Conservation (phyloP, 1,284 basidiomycete species). For the Marasmius fiardii region DNA sequence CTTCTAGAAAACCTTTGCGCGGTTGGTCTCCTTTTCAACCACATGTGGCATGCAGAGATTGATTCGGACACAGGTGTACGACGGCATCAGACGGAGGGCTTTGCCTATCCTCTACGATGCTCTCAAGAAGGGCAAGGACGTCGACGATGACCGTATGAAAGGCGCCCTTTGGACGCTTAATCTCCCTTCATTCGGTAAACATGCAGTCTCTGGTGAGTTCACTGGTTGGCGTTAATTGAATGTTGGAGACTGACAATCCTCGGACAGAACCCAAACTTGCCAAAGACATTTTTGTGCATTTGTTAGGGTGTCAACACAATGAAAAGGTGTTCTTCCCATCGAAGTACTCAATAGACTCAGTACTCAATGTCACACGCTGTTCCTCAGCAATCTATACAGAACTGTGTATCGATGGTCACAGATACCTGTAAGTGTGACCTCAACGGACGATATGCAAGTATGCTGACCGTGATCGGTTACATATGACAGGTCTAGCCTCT, state of each 20-base stretch:
- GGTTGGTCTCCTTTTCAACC: slow-evolving; percentile 31
- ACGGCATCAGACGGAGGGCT: slow-evolving; percentile 69
- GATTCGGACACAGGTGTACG: slow-evolving; percentile 52
- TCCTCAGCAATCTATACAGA: slow-evolving; percentile 63
- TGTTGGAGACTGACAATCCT: slow-evolving; percentile 3
- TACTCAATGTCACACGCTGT: too few relatives aligned
- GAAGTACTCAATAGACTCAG: background rate
- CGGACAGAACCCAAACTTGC: slow-evolving; percentile 47
- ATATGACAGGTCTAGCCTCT: slow-evolving; percentile 46
- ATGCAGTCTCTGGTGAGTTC: slow-evolving; percentile 52
- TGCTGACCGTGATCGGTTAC: slow-evolving; percentile 8
- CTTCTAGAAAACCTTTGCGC: slow-evolving; percentile 55
- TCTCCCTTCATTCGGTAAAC: slow-evolving; percentile 61
- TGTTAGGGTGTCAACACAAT: slow-evolving; percentile 66
- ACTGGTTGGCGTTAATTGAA: background rate
- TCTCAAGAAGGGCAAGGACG: slow-evolving; percentile 55
- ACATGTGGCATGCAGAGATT: background rate
- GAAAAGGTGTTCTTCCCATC: slow-evolving; percentile 48
- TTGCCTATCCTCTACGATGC: slow-evolving; percentile 68
- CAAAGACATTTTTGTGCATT: slow-evolving; percentile 42
- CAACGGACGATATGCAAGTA: background rate
- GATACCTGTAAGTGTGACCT: slow-evolving; percentile 50
- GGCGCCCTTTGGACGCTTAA: slow-evolving; percentile 87
- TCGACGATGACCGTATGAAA: slow-evolving; percentile 88
- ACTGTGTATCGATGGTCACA: slow-evolving; percentile 54